Evolutionary conservation across 192 early-diverging fungal species (phyloP), one percentile per base, ranked within the genome.

Genomic region (Irineochytrium annulatum): DNA sequence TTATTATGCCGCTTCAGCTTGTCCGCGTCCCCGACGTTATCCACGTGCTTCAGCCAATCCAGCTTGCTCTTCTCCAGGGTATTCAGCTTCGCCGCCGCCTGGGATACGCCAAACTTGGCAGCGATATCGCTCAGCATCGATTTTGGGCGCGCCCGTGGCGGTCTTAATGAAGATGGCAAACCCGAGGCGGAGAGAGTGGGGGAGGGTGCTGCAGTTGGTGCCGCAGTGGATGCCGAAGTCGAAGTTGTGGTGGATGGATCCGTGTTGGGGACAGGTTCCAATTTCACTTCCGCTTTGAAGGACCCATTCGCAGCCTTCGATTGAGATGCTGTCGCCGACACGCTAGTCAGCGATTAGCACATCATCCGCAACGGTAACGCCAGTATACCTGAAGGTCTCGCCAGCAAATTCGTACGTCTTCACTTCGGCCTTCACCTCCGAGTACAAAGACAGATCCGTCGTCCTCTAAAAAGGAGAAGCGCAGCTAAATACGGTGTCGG

Each of bases 21-120:
- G 32, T 87, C 82, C 26, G 70, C 75, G 45, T 85, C 82, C 3
- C 86, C 84, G 52, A 79, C 81, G 29, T 73, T 69, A 24, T 81
- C 78, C 22, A 87, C 86, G 69, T 76, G 85, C 24, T 65, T 63
- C 33, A 80, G 75, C 87, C 87, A 89, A 58, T 89, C 87, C 68
- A 79, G 35, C 62, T 83, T 85, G 19, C 80, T 82, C 59, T 87
- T 81, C 30, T 89, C 87, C 17, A 89, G 65, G 17, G 86, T 85
- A 24, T 86, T 86, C 44, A 87, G 67, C 62, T 86, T 87, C 13
- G 79, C 68, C 5, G 80, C 52, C 78, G 85, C 57, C 26, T 55
- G 54, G 39, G 59, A 58, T 13, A 69, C 31, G 31, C 67, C 67
- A 60, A 56, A 69, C 43, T 62, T 61, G 22, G 51, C 43, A 0